These are phyloP conservation scores for Suillus alpinus DNA, from an alignment of 768 basidiomycete genomes.

Conservation along the genomic window DNA sequence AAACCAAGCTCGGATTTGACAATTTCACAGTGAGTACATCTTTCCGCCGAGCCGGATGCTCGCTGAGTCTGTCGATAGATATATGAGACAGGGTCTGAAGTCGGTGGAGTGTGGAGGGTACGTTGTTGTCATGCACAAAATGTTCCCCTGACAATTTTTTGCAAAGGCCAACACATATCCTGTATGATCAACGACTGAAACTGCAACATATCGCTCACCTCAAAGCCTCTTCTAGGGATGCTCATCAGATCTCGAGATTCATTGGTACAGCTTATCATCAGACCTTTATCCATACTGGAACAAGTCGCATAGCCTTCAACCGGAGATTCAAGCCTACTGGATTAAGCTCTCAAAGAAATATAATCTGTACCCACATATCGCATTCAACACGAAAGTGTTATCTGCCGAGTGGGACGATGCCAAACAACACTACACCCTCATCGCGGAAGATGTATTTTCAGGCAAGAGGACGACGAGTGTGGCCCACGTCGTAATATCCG, in stretches of 20 bases:
- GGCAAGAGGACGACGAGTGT: conserved; percentile 27
- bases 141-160: not conserved
- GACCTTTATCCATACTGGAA: conserved; percentile 47
- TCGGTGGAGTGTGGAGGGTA: conserved; percentile 55
- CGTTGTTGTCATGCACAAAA: conserved; percentile 15
- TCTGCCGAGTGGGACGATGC: conserved; percentile 43
- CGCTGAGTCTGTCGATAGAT: conserved; percentile 31
- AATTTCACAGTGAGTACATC: conserved; percentile 38
- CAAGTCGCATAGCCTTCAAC: conserved; percentile 37
- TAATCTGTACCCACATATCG: conserved; percentile 36
- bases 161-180: conserved; percentile 28
- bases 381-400: conserved; percentile 43
- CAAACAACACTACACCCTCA: conserved; percentile 36
- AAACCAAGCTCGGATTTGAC: conserved; percentile 32
- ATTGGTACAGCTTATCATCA: conserved; percentile 45
- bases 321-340: conserved; percentile 45
- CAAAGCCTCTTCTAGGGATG: conserved; percentile 33
- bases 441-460: conserved; percentile 29
- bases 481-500: conserved; percentile 51
- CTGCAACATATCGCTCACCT: not conserved
- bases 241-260: conserved; percentile 40
- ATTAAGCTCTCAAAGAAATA: conserved; percentile 40
- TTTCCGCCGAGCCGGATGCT: not conserved
- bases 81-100: conserved; percentile 42
- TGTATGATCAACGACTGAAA: not conserved